Conservation (phyloP, 1,284 basidiomycete genomes). For the Amylostereum areolatum region DNA sequence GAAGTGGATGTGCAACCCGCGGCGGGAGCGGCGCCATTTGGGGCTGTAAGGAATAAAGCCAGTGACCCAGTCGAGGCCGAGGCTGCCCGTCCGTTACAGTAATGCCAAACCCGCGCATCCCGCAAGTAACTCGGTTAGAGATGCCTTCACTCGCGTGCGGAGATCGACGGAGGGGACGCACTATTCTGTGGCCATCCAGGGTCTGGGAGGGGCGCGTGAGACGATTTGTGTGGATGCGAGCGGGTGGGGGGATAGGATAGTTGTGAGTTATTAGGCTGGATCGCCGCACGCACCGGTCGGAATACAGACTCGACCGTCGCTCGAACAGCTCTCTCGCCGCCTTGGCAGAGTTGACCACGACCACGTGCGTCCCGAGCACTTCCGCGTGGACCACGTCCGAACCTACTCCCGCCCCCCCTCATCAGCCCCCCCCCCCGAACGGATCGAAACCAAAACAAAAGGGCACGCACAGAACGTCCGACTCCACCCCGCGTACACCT, state of each 20-base stretch:
- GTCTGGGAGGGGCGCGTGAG: no score
- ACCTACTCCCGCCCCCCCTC: slow-evolving; percentile 7
- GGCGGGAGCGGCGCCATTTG: slow-evolving; percentile 32
- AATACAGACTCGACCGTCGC: slow-evolving; percentile 18
- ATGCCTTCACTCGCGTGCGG: no score
- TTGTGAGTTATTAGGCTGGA: no score
- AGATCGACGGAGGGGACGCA: no score
- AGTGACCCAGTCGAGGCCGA: slow-evolving; percentile 31
- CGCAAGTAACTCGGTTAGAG: no score
- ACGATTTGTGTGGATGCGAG: no score
- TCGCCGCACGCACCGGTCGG: slow-evolving; percentile 9
- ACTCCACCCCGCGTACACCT: slow-evolving; percentile 18
- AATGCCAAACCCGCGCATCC: no score
- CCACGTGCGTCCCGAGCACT: slow-evolving; percentile 18
- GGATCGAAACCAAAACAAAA: background rate
- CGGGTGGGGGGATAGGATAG: no score
- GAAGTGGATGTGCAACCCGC: slow-evolving; percentile 30
- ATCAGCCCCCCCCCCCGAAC: background rate
- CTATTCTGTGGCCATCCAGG: no score
- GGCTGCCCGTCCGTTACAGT: slow-evolving; percentile 19
- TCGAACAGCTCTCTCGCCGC: slow-evolving; percentile 23
- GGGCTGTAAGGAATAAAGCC: slow-evolving; percentile 31
- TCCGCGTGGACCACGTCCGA: slow-evolving; percentile 21
- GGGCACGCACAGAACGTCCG: slow-evolving; percentile 12
- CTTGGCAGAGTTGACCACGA: slow-evolving; percentile 21